Evolutionary conservation across 2,329 filamentous ascomycete species (phyloP).

Genomic region (Clonostachys chloroleuca): DNA sequence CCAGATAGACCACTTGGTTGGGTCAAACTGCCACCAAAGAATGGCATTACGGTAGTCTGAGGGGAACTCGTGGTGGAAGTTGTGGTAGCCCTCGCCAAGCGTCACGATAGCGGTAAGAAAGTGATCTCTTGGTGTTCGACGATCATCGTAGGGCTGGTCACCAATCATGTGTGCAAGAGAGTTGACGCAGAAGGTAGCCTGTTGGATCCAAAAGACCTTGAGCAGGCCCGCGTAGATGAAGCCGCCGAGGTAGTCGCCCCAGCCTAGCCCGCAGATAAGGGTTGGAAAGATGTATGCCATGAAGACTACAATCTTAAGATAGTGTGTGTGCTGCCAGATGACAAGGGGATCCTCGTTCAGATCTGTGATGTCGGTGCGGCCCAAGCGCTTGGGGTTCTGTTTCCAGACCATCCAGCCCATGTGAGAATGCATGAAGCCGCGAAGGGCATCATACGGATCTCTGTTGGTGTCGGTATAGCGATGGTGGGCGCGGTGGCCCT

Average conservation of each 20-base stretch:
- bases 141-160: constrained; percentile 89
- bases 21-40: constrained; percentile 87
- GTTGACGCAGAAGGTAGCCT: constrained; percentile 92
- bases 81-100: constrained; percentile 87
- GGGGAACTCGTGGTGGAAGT: constrained; percentile 94
- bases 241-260: constrained; percentile 78
- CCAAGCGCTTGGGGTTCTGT: constrained; percentile 86
- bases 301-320: constrained; percentile 72
- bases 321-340: constrained; percentile 84
- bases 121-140: constrained; percentile 86
- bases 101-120: constrained; percentile 82
- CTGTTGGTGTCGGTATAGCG: constrained; percentile 90
- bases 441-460: constrained; percentile 87
- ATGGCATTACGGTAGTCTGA: constrained; percentile 92
- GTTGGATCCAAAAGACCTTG: constrained; percentile 84
- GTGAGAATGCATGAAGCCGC: constrained; percentile 75
- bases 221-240: constrained; percentile 84
- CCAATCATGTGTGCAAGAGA: constrained; percentile 90
- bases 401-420: constrained; percentile 92
- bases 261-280: constrained; percentile 70
- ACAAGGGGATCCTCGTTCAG: constrained; percentile 83
- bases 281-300: constrained; percentile 77
- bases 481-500: constrained; percentile 83
- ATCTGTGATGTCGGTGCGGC: constrained; percentile 83
- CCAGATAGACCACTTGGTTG: constrained; percentile 88